Conservation (phyloP, 495 filamentous ascomycete genomes). For the Clavariopsis aquatica region DNA sequence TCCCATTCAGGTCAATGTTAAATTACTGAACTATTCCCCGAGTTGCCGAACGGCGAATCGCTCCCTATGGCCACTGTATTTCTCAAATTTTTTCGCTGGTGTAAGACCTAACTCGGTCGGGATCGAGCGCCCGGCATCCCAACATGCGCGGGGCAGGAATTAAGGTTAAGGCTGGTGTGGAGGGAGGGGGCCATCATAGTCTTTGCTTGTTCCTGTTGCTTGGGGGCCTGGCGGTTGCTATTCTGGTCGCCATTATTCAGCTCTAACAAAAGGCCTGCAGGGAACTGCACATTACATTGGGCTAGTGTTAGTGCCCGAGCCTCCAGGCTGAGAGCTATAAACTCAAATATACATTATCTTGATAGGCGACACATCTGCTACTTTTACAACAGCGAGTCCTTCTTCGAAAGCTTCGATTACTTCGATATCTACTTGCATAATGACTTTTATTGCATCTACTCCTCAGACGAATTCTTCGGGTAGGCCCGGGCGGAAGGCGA, state of each 20-base stretch:
- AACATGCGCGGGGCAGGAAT: too few relatives aligned
- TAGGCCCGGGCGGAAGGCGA: constrained; percentile 14
- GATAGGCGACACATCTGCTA: neutral
- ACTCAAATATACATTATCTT: constrained; percentile 3
- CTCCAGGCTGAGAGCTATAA: constrained; percentile 13
- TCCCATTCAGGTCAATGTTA: constrained; percentile 21
- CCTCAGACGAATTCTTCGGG: neutral
- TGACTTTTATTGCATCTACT: constrained; percentile 1
- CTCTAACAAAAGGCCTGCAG: constrained; percentile 23
- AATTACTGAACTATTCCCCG: neutral
- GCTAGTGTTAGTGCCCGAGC: neutral
- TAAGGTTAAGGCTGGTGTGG: constrained; percentile 29
- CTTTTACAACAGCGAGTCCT: neutral
- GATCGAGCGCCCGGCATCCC: too few relatives aligned
- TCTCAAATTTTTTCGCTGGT: too few relatives aligned
- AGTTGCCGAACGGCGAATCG: neutral
- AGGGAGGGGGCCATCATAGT: neutral
- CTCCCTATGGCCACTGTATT: neutral
- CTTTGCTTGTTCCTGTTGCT: constrained; percentile 4
- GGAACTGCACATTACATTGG: neutral
- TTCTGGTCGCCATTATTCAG: constrained; percentile 30
- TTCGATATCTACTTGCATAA: constrained; percentile 24
- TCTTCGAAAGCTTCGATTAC: neutral
- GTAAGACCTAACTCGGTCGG: neutral
- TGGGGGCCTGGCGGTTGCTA: constrained; percentile 4